Evolutionary conservation across 306 rosid genomes (phyloP).

Genomic region (Datisca glomerata): DNA sequence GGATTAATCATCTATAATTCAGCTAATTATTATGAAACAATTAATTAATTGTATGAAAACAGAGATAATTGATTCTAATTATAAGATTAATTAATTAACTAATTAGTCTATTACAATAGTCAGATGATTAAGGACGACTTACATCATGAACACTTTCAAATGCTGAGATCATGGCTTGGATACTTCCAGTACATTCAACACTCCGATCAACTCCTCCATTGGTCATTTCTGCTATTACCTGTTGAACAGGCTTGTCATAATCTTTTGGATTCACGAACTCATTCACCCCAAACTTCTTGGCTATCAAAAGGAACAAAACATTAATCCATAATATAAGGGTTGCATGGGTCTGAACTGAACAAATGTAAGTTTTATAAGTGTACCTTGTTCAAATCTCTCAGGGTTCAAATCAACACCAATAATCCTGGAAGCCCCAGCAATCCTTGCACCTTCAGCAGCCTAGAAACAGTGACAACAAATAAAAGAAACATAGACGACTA

Average conservation of each 20-base stretch:
- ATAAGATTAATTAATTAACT: too few relatives aligned
- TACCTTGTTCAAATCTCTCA: constrained; percentile 65
- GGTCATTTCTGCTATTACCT: constrained; percentile 84
- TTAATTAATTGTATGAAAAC: too few relatives aligned
- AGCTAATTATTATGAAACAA: too few relatives aligned
- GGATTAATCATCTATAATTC: too few relatives aligned
- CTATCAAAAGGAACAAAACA: constrained; percentile 30
- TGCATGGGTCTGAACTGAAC: too few relatives aligned
- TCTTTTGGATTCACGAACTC: constrained; percentile 88
- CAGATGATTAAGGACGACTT: not conserved
- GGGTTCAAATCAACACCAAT: constrained; percentile 80
- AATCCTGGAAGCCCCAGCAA: constrained; percentile 63
- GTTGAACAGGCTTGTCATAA: constrained; percentile 65
- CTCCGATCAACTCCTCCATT: constrained; percentile 86
- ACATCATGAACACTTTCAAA: constrained; percentile 94
- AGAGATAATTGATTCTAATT: too few relatives aligned
- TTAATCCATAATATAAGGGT: too few relatives aligned
- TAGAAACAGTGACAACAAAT: too few relatives aligned
- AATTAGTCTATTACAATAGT: too few relatives aligned
- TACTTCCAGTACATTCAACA: constrained; percentile 76
- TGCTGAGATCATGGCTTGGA: constrained; percentile 86
- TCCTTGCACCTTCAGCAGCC: constrained; percentile 91
- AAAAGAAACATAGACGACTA: too few relatives aligned
- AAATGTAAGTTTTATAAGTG: too few relatives aligned
- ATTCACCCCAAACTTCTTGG: constrained; percentile 79